phyloP scores from a whole-genome alignment of 306 rosid genomes.

The Gynostemma pentaphyllum region DNA sequence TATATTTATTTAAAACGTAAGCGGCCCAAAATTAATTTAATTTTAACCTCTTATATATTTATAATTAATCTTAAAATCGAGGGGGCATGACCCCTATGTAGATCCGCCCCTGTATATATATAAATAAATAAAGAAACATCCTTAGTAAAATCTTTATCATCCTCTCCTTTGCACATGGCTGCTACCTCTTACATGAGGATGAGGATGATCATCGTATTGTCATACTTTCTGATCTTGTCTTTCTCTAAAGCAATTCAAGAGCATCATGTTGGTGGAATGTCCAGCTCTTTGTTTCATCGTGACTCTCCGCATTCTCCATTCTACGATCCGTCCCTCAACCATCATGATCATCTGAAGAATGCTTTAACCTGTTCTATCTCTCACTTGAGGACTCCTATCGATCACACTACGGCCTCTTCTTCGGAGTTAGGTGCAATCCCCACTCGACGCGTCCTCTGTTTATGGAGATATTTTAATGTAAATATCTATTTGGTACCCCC shows the following conservation, averaged over 20 bases:
- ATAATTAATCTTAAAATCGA: no score
- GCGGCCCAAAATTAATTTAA: no score
- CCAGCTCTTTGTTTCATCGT: constrained; percentile 26
- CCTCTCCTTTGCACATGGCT: no score
- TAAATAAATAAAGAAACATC: no score
- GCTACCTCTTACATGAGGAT: no score
- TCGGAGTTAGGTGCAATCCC: no score
- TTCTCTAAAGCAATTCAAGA: neutral
- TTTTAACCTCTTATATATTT: no score
- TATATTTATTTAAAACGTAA: no score
- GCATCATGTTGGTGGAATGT: neutral
- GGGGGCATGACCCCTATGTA: no score
- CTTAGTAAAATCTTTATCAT: no score
- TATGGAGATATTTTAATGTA: constrained; percentile 38
- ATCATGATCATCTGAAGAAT: constrained; percentile 16
- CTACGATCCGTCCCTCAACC: constrained; percentile 19
- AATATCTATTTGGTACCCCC: constrained; percentile 41
- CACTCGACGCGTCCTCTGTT: constrained; percentile 3
- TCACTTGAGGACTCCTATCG: neutral
- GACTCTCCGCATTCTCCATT: constrained; percentile 40
- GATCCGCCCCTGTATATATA: no score
- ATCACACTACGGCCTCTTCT: constrained; percentile 5
- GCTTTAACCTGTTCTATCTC: constrained; percentile 34
- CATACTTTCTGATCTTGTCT: neutral
- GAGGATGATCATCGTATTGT: no score